Evolutionary conservation across 441 rosid species (phyloP), one percentile per base, ranked within the genome.

Genomic region (Gossypium trilobum): DNA sequence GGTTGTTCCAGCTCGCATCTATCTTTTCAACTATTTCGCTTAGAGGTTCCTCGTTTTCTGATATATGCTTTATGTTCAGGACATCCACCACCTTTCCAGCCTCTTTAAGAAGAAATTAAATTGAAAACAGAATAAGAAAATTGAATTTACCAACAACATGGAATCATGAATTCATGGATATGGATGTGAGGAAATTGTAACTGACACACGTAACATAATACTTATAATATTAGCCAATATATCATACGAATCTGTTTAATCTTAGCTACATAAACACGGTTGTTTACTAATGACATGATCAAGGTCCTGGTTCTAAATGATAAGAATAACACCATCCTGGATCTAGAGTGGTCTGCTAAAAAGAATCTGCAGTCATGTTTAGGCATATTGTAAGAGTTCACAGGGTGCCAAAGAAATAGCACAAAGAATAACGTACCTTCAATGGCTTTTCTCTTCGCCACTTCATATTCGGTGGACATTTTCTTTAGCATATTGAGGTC

Each of bases 391-490:
- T 13, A 51, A 48, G 16, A 71, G 69, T 59, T 31, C 51, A 42
- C 8, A 72, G 31, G 50, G 11, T 9, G 25, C 19, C 11, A 27
- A 11, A 50, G 36, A 19, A 72, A 25, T 19, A 31, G 5, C 20
- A 46, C 42, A 76, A 61, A 7, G 11, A 9, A 39, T 7, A 75
- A 20, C n/a, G 68, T 73, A 92, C 98, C 85, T 86, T 77, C 56
- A 27, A 89, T 77, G 66, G 91, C 91, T 23, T 63, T 85, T 72
- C 83, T 86, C 86, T 90, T 92, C 62, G 89, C 87, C 70, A 83
- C 81, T 7, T 85, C 87, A 78, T 92, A 91, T 42, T 82, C 90
- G 3, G 50, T 72, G 55, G 92, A 82, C 81, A 77, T 73, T 74
- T 79, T 85, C 74, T 84, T 84, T 16, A 89, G 50, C 65, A 64